Evolutionary conservation across 805 yeast genomes (phyloP), one percentile per base, ranked within the genome.

Genomic region (Metschnikowia reukaufii): DNA sequence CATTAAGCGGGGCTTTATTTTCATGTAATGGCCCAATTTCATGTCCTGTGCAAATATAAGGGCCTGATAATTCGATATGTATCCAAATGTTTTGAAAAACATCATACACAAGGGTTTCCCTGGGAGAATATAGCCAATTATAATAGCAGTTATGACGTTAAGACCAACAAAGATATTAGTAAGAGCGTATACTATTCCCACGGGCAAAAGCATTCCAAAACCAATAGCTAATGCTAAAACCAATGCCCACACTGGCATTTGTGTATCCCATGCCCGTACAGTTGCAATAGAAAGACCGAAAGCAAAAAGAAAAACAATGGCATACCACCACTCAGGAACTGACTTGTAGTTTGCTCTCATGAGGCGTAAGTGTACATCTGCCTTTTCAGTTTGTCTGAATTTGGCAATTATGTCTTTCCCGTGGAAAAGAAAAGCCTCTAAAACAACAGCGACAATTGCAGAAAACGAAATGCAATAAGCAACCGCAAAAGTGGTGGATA

Each of bases 301-400:
- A 16, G 55, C 43, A 31, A 51, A 13, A 16, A 41, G 31, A 27
- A 51, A 38, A 21, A 49, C 44, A 1, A 55, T 36, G 12, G 21
- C 54, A 20, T 52, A 56, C 63, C 63, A 59, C 62, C 62, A 59
- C 35, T 42, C 48, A 9, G 63, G 63, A 4, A 56, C 63, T 21
- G 54, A 54, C 29, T 49, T 51, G 38, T 53, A 59, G 37, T 52
- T 52, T 27, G 44, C 48, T 31, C 47, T 51, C 56, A 57, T 54
- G 40, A 56, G 45, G 19, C 63, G 49, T 42, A 49, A 45, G 52
- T 59, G 63, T n/a, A 59, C 51, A 35, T 59, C 63, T 18, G 52
- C 45, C 20, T 52, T 53, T 6, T 49, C 49, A 2, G 54, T 51
- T 35, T 58, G 49, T 23, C 31, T 51, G 38, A 60, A 42, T 29